A percentile compares a stretch with the other conserved stretches of the same genome.
phyloP scores from a whole-genome alignment of 192 early-diverging fungal species.

The Anaeromyces robustus region DNA sequence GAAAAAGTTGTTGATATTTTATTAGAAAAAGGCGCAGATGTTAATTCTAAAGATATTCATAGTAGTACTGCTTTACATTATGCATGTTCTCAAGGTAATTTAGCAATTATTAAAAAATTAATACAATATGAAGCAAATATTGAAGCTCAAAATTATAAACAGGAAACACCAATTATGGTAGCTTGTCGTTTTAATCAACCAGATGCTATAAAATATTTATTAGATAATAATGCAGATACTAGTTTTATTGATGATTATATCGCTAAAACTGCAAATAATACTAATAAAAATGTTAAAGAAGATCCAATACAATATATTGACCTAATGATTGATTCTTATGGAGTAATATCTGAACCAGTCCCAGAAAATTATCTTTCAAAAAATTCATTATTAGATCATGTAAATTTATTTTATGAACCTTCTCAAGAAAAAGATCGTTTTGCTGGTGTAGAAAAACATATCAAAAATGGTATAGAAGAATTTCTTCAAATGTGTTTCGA shows the following conservation, averaged over 20 bases:
- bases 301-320: background rate
- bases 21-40: background rate
- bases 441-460: background rate
- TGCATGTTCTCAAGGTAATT: background rate
- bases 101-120: background rate
- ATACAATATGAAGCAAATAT: background rate
- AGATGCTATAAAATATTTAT: background rate
- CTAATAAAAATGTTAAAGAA: background rate
- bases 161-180: background rate
- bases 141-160: background rate
- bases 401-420: background rate
- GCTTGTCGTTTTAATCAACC: background rate
- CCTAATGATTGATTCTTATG: background rate
- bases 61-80: background rate
- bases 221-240: background rate
- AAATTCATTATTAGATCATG: background rate
- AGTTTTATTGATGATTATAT: background rate
- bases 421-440: background rate
- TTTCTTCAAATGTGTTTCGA: background rate
- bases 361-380: background rate
- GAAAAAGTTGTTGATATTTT: background rate
- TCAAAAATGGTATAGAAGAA: background rate
- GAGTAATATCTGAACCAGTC: background rate
- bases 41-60: background rate
- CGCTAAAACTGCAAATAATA: too few relatives aligned